A percentile compares a stretch with the other conserved stretches of the same genome.
Evolutionary conservation across 129 eudicot genomes (phyloP).

Genomic region (Gnaphalium uliginosum): DNA sequence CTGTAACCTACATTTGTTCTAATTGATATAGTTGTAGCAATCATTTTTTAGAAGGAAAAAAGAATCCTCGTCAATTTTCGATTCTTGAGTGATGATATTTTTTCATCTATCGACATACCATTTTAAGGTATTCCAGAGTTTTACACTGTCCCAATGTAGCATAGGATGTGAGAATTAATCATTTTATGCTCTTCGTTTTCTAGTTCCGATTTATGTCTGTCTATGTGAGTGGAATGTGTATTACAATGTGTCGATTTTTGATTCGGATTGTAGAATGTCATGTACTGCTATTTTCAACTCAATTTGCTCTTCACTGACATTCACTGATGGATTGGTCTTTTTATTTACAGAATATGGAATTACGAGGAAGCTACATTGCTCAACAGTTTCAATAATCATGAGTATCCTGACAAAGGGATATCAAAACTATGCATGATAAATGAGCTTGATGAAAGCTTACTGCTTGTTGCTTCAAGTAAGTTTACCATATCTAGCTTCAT

Average conservation of each 20-base stretch:
- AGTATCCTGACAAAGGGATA: constrained; percentile 82
- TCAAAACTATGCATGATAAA: constrained; percentile 88
- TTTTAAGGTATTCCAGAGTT: neutral
- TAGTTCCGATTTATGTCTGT: neutral
- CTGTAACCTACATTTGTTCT: neutral
- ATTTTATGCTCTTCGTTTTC: neutral
- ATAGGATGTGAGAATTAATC: neutral
- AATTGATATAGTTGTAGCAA: neutral
- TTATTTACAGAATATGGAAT: constrained; percentile 74
- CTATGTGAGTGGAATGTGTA: neutral
- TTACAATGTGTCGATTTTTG: neutral
- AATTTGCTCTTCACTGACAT: constrained; percentile 10
- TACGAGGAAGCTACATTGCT: constrained; percentile 87
- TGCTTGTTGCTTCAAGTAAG: constrained; percentile 92
- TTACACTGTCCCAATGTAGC: neutral
- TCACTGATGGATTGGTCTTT: constrained; percentile 12
- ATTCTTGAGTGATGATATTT: neutral
- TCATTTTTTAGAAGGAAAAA: neutral
- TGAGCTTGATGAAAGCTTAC: constrained; percentile 93
- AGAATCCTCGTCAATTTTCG: neutral
- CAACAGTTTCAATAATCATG: constrained; percentile 80
- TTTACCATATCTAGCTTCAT: neutral
- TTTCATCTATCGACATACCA: neutral
- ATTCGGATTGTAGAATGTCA: neutral
- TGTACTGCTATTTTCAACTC: neutral